phyloP scores from a whole-genome alignment of 1,139 yeast genomes.

The Eremothecium gossypii region DNA sequence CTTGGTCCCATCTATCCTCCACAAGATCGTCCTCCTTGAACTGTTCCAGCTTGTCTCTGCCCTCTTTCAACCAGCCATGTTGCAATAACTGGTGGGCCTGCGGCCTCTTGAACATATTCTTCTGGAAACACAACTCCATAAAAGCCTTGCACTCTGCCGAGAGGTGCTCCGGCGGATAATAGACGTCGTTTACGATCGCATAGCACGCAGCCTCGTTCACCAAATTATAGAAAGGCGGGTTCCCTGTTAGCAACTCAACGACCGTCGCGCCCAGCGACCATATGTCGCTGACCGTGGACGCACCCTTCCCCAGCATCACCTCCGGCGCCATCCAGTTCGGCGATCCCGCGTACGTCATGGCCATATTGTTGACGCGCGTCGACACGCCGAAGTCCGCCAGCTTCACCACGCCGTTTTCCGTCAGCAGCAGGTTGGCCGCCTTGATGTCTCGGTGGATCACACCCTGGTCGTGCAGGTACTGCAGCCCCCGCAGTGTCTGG shows the following conservation, averaged over 20 bases:
- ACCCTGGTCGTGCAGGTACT: constrained; percentile 75
- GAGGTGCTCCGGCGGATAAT: constrained; percentile 64
- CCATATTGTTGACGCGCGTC: constrained; percentile 67
- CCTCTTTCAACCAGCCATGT: constrained; percentile 21
- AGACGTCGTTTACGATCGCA: constrained; percentile 81
- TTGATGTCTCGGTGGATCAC: constrained; percentile 92
- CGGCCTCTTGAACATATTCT: constrained; percentile 27
- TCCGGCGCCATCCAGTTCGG: constrained; percentile 99
- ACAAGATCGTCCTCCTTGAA: constrained; percentile 18
- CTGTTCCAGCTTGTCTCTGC: constrained; percentile 11
- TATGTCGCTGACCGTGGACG: constrained; percentile 77
- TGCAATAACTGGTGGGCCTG: constrained; percentile 22
- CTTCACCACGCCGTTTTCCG: constrained; percentile 75
- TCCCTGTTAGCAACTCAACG: constrained; percentile 74
- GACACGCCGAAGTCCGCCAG: constrained; percentile 98
- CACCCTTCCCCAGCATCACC: constrained; percentile 80
- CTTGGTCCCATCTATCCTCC: constrained; percentile 25
- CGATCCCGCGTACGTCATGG: constrained; percentile 88
- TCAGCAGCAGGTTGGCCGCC: constrained; percentile 84
- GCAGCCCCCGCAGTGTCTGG: constrained; percentile 69
- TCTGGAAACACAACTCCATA: constrained; percentile 63
- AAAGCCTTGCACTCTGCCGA: constrained; percentile 54
- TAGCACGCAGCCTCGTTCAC: constrained; percentile 84
- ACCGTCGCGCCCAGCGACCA: constrained; percentile 97
- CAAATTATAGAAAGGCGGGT: constrained; percentile 79